phyloP scores from a whole-genome alignment of 1,284 basidiomycete genomes.

The Coniophora puteana region DNA sequence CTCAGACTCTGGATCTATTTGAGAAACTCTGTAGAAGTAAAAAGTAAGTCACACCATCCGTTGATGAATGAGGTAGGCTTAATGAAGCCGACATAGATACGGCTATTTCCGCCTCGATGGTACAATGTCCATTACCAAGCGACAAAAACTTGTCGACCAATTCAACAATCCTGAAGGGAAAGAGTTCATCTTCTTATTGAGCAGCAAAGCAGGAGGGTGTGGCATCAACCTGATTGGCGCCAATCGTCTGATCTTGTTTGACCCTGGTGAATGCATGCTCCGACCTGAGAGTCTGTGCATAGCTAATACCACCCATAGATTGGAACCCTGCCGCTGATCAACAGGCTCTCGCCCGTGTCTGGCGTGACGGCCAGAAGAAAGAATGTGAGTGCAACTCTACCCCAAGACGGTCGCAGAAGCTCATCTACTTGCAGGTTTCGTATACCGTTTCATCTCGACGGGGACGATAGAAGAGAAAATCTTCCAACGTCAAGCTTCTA shows the following conservation, averaged over 20 bases:
- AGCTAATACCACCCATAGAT: constrained; percentile 45
- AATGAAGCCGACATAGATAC: constrained; percentile 54
- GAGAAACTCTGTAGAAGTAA: constrained; percentile 84
- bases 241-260: constrained; percentile 93
- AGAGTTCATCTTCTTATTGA: constrained; percentile 94
- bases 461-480: constrained; percentile 99
- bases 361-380: constrained; percentile 99
- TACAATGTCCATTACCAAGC: constrained; percentile 90
- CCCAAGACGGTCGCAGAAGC: background rate
- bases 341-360: constrained; percentile 96
- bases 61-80: background rate
- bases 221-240: constrained; percentile 99
- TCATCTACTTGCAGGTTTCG: constrained; percentile 68
- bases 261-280: constrained; percentile 63
- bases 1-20: constrained; percentile 94
- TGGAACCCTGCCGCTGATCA: constrained; percentile 99
- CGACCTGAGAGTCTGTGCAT: background rate
- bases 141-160: constrained; percentile 95
- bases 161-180: constrained; percentile 97
- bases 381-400: constrained; percentile 61
- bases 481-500: constrained; percentile 93
- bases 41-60: constrained; percentile 47
- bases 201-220: constrained; percentile 96
- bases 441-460: constrained; percentile 97
- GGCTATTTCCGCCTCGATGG: constrained; percentile 93